Evolutionary conservation across 1,284 basidiomycete species (phyloP).

Genomic region (Phellinidium pouzarii): DNA sequence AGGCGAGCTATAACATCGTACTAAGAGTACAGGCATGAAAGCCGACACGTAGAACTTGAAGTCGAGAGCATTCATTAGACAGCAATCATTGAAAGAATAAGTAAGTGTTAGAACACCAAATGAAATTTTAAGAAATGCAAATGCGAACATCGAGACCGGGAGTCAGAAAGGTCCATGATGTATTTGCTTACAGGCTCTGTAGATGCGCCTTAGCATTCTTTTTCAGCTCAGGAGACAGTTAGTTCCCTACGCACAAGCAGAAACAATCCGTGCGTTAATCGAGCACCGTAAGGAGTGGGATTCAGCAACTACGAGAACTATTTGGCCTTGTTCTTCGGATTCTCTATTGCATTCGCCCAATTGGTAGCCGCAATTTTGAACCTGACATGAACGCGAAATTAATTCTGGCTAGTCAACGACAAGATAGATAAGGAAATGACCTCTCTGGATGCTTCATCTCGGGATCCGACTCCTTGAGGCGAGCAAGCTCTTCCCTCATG

Average conservation of each 20-base stretch:
- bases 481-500: constrained; percentile 64
- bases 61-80: constrained; percentile 5
- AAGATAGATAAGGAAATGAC: constrained; percentile 33
- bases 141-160: neutral
- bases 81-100: constrained; percentile 7
- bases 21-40: constrained; percentile 7
- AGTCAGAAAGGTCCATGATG: neutral
- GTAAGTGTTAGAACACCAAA: constrained; percentile 3
- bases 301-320: neutral
- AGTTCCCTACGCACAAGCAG: neutral
- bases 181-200: neutral
- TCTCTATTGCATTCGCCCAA: constrained; percentile 70
- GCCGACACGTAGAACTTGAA: constrained; percentile 11
- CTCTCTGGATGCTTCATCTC: constrained; percentile 64
- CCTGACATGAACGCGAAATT: constrained; percentile 30
- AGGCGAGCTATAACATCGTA: constrained; percentile 5
- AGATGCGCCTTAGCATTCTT: neutral
- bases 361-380: constrained; percentile 70
- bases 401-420: neutral
- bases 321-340: constrained; percentile 39
- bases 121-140: neutral
- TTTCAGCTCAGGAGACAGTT: neutral
- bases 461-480: constrained; percentile 65
- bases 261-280: neutral
- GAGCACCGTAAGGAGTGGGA: constrained; percentile 21